These are phyloP conservation scores for Acacia acuminata DNA, from an alignment of 306 rosid genomes.

Conservation along the genomic window DNA sequence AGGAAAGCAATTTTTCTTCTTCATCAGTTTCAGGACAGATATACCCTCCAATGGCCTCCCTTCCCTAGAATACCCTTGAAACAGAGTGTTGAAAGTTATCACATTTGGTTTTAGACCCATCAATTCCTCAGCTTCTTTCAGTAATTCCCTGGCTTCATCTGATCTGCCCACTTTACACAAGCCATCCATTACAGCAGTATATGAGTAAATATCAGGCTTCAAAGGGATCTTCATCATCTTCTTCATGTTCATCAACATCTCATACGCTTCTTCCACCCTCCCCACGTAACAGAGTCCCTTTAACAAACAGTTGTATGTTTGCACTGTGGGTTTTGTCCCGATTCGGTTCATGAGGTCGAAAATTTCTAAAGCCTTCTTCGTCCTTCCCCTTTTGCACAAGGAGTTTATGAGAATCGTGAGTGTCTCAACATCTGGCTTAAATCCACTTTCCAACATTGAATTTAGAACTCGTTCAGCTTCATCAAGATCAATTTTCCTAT, in stretches of 20 bases:
- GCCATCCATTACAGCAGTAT: conserved; percentile 75
- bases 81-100: conserved; percentile 61
- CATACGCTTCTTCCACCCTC: conserved; percentile 75
- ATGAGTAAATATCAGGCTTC: conserved; percentile 68
- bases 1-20: conserved; percentile 53
- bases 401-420: conserved; percentile 55
- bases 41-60: conserved; percentile 69
- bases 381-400: conserved; percentile 63
- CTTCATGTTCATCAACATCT: conserved; percentile 52
- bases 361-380: conserved; percentile 66
- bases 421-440: conserved; percentile 49
- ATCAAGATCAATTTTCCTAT: conserved; percentile 42
- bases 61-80: conserved; percentile 76
- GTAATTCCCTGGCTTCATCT: conserved; percentile 74
- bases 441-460: conserved; percentile 57
- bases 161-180: conserved; percentile 81
- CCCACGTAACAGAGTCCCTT: conserved; percentile 87
- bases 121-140: conserved; percentile 53
- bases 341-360: conserved; percentile 44
- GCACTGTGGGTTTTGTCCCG: conserved; percentile 53
- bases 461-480: conserved; percentile 51
- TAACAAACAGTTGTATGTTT: conserved; percentile 67
- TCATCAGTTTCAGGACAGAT: conserved; percentile 61
- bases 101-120: conserved; percentile 60
- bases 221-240: conserved; percentile 4